Base-by-base conservation (phyloP, 371 early-diverging fungal genomes). In the Blakeslea trispora region DNA sequence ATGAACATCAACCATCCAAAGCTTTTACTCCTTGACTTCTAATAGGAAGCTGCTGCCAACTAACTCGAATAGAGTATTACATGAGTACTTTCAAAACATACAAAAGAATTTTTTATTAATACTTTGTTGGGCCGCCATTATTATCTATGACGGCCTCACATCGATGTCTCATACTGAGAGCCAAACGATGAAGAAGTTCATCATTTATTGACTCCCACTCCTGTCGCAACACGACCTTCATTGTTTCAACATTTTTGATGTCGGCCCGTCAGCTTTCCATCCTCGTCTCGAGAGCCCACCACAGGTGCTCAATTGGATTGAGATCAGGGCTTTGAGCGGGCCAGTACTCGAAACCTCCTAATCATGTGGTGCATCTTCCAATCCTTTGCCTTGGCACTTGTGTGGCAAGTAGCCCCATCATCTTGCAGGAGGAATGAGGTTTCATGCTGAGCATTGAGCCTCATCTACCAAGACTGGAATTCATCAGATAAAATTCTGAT, bases 281-380 rank as follows among this genome's bases (percentile, higher is more conserved):
- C 32, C 5, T 1, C 0, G 6, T 21, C 9, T 48, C 53, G 1
- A 62, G 45, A 42, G 14, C 19, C 5, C 2, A 3, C 64, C 58
- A 57, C 7, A 63, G n/a, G 13, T 63, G 45, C 47, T 63, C 64
- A 24, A 58, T 57, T 0, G 54, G 50, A 11, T 53, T 63, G 8
- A 58, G 34, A 42, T 63, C 58, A n/a, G 64, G 58, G n/a, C 55
- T 54, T 53, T 57, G 64, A 2, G 58, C 45, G 5, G 54, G 45
- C 50, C 64, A 55, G 48, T 23, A 55, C 17, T 60, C 50, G n/a
- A 59, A 52, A 61, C 0, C 47, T 34, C n/a, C 24, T 50, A 11
- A 44, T 51, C 7, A 17, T 9, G 22, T 24, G 21, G 0, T 14
- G 24, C 24, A 34, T n/a, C 11, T 56, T 57, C 42, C 44, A 57